phyloP scores from a whole-genome alignment of 1,139 yeast genomes.

The Magnusiomyces tetraspermus region DNA sequence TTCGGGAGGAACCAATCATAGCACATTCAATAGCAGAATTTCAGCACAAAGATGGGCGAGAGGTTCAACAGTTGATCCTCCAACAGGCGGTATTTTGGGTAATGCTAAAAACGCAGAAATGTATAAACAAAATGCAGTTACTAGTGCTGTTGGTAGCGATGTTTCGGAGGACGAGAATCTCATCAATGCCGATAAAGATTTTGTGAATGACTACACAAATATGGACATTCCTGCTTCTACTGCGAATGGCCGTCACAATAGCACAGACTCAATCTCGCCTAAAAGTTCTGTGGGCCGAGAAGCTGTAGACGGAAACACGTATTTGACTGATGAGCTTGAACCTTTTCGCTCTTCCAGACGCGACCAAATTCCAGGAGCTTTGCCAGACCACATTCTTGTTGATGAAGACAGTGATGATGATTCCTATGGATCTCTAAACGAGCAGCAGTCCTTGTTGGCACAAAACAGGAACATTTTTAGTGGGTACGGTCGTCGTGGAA shows the following conservation, averaged over 20 bases:
- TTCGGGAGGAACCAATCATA: background rate
- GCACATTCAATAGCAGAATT: background rate
- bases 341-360: background rate
- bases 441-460: background rate
- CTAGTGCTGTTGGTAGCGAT: background rate
- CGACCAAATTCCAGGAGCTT: background rate
- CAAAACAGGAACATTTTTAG: background rate
- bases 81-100: constrained; percentile 1
- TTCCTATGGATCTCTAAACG: constrained; percentile 11
- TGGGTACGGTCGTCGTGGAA: background rate
- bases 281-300: background rate
- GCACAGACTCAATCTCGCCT: background rate
- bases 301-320: background rate
- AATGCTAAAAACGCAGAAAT: background rate
- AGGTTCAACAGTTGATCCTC: background rate
- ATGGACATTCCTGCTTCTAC: background rate
- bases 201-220: background rate
- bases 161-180: background rate
- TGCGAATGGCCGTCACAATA: background rate
- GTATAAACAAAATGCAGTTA: background rate
- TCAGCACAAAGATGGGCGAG: background rate
- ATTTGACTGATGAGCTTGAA: background rate
- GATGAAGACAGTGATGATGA: constrained; percentile 23
- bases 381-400: background rate
- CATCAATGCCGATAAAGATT: constrained; percentile 4